Percentiles rank a stretch among this genome's conserved stretches.
Evolutionary conservation across 345 rosid species (phyloP).

Genomic region (Bruguiera gymnorhiza): DNA sequence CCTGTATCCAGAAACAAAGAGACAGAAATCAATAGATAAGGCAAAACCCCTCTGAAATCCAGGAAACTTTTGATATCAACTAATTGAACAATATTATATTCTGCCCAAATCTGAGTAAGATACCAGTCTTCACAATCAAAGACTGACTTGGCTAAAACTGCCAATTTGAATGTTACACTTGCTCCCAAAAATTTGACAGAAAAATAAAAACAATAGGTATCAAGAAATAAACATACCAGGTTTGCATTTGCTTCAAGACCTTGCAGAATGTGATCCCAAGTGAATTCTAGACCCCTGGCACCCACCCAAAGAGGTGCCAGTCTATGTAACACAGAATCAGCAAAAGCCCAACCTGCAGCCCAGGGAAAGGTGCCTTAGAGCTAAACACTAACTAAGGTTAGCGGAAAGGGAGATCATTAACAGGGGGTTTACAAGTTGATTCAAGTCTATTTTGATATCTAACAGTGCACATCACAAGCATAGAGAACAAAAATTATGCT

Average conservation of each 20-base stretch:
- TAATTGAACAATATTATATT: not conserved
- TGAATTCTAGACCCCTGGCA: conserved; percentile 90
- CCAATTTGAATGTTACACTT: not conserved
- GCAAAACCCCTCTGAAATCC: not conserved
- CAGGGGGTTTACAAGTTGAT: not conserved
- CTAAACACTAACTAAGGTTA: not conserved
- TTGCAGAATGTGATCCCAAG: conserved; percentile 87
- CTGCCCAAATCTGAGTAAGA: not conserved
- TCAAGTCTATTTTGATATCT: no score
- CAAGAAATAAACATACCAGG: conserved; percentile 45
- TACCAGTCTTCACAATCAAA: not conserved
- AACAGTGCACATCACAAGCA: not conserved
- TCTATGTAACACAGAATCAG: conserved; percentile 91
- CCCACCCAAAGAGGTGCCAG: conserved; percentile 98
- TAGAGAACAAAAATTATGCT: not conserved
- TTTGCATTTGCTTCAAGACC: conserved; percentile 98
- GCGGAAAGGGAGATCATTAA: not conserved
- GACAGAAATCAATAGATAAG: not conserved
- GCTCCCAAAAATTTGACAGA: not conserved
- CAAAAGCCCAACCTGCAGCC: conserved; percentile 90
- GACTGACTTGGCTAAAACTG: not conserved
- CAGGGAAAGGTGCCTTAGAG: not conserved
- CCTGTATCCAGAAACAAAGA: conserved; percentile 42
- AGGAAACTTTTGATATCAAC: not conserved
- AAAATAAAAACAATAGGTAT: not conserved